phyloP scores from a whole-genome alignment of 1,139 yeast genomes.

The Yamadazyma triangularis region DNA sequence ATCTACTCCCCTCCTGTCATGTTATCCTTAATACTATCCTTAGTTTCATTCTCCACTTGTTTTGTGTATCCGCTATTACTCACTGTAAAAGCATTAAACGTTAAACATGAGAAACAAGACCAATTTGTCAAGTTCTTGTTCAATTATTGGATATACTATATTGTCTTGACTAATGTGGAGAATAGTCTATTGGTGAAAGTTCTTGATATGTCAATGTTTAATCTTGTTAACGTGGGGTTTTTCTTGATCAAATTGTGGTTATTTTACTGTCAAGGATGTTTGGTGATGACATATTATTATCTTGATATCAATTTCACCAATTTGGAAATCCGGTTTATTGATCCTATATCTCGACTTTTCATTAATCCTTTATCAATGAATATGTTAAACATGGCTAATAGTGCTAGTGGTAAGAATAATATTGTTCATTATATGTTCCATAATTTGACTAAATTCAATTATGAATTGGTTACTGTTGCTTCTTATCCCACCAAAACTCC shows the following conservation, averaged over 20 bases:
- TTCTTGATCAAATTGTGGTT: conserved; percentile 20
- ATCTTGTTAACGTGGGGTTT: conserved; percentile 7
- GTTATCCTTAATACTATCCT: conserved; percentile 4
- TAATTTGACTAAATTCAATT: conserved; percentile 6
- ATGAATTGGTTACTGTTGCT: conserved; percentile 4
- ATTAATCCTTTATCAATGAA: background rate
- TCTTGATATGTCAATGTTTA: conserved; percentile 9
- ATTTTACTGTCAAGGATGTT: conserved; percentile 24
- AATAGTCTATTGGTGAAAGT: conserved; percentile 7
- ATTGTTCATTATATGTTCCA: conserved; percentile 7
- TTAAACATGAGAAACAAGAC: conserved; percentile 4
- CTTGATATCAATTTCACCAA: conserved; percentile 2
- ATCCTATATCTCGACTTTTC: background rate
- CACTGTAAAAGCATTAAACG: conserved; percentile 14
- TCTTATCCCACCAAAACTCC: conserved; percentile 6
- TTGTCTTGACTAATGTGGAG: conserved; percentile 13
- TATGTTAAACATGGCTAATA: conserved; percentile 3
- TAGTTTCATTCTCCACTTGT: conserved; percentile 5
- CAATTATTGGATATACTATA: conserved; percentile 24
- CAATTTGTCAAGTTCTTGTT: conserved; percentile 17
- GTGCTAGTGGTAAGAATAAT: conserved; percentile 8
- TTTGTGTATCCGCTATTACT: conserved; percentile 14
- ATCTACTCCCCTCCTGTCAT: too few species aligned
- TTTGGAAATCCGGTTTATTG: background rate
- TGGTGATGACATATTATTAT: conserved; percentile 15